Evolutionary conservation across 345 rosid genomes (phyloP), one percentile per base, ranked within the genome.

Genomic region (Psidium guajava): DNA sequence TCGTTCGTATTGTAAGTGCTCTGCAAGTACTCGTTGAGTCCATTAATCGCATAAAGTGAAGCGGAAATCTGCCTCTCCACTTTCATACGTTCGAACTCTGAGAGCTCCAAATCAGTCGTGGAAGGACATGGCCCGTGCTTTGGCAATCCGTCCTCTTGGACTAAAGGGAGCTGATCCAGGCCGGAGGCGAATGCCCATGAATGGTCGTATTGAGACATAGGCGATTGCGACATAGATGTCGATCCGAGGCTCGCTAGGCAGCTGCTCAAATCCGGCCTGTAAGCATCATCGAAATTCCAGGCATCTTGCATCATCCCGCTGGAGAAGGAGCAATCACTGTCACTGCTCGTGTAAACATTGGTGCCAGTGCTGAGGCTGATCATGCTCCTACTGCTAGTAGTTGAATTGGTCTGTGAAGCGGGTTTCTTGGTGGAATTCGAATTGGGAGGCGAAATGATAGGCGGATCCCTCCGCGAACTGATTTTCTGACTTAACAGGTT

Each of bases 51-150:
- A 84, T 91, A 93, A 15, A 93, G 64, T 5, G 95, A 95, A 51
- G 97, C 96, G 24, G 96, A 92, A 28, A 94, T 88, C 91, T 92
- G 97, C 87, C 94, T 92, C 87, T 93, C 97, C 49, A 92, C 93
- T 83, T 88, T 91, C 90, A 92, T 88, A 8, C 86, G 83, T 53
- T 90, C 91, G 9, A 90, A 85, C 85, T 90, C 92, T 9, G 55
- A 56, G 3, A 88, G 56, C 89, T 90, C 93, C 11, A 86, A 27
- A 20, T 87, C 88, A 16, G 88, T 85, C 77, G 85, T 40, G 32
- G 24, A 51, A 27, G 49, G 0, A 51, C 52, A 56, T 21, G 83
- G 82, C 42, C 16, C 75, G 9, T 83, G 89, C 82, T 86, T 87
- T 0, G 88, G 89, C 84, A 87, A 50, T 77, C 83, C 88, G 83